Conservation (phyloP, 2,329 filamentous ascomycete genomes). For the Beauveria bassiana region DNA sequence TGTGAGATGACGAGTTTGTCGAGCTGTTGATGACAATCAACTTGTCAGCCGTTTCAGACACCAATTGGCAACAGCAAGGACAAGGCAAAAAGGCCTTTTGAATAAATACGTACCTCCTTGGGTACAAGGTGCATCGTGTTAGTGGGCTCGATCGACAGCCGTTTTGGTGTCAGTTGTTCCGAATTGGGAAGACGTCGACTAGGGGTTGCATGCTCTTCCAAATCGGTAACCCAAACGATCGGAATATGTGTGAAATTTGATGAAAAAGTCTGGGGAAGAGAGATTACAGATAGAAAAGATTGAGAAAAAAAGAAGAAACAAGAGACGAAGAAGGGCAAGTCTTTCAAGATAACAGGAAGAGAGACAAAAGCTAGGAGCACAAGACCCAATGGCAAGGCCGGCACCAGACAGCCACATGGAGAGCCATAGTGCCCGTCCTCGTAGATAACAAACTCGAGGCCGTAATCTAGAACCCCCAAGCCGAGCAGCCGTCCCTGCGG, state of each 20-base stretch:
- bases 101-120: constrained; percentile 33
- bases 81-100: neutral
- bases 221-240: constrained; percentile 5
- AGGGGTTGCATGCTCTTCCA: constrained; percentile 5
- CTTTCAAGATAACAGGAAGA: neutral
- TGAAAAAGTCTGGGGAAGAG: neutral
- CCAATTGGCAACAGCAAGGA: neutral
- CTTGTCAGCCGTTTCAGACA: neutral
- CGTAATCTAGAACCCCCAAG: constrained; percentile 2
- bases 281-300: neutral
- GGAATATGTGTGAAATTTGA: neutral
- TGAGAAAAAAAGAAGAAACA: neutral
- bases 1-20: constrained; percentile 95
- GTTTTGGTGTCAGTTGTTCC: constrained; percentile 1
- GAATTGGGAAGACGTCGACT: constrained; percentile 7
- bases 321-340: neutral
- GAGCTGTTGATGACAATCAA: constrained; percentile 46
- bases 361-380: neutral
- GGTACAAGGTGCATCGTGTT: constrained; percentile 39
- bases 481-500: neutral
- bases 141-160: constrained; percentile 2
- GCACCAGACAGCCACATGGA: neutral
- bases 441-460: constrained; percentile 1
- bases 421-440: neutral
- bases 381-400: neutral